Conservation (phyloP, 768 basidiomycete species). For the Boletus rubropictus region DNA sequence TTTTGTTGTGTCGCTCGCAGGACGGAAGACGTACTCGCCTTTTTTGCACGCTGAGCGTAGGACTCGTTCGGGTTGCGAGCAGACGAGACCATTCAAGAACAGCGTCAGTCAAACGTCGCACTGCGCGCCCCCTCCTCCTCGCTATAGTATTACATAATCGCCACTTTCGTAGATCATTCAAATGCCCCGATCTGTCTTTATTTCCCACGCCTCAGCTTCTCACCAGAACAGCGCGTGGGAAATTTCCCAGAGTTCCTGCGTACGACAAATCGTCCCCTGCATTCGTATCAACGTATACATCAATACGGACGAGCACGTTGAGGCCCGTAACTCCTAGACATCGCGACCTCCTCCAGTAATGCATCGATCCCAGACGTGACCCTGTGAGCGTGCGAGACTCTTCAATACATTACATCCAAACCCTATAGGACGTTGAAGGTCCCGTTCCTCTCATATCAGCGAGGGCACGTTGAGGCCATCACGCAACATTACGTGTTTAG, state of each 20-base stretch:
- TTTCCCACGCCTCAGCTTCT: conserved; percentile 11
- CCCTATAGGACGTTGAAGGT: conserved; percentile 60
- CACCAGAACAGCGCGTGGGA: background rate
- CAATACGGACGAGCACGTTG: conserved; percentile 30
- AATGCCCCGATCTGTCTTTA: conserved; percentile 6
- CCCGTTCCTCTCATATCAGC: conserved; percentile 50
- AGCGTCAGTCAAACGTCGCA: conserved; percentile 22
- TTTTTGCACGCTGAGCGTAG: conserved; percentile 53
- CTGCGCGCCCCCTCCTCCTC: conserved; percentile 15
- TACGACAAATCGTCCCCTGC: background rate
- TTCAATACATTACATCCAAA: conserved; percentile 46
- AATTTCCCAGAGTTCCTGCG: too few relatives aligned
- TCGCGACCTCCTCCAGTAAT: conserved; percentile 11
- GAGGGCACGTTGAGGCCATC: conserved; percentile 80
- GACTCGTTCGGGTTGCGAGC: conserved; percentile 42
- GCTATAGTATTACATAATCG: conserved; percentile 17
- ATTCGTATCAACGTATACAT: background rate
- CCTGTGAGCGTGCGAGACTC: conserved; percentile 35
- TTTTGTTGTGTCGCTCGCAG: background rate
- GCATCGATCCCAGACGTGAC: conserved; percentile 14
- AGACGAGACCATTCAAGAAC: conserved; percentile 29
- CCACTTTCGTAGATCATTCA: conserved; percentile 4
- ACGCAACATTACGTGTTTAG: conserved; percentile 23
- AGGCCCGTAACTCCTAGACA: conserved; percentile 26
- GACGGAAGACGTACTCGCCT: conserved; percentile 26